Base-by-base conservation (phyloP, 2,329 filamentous ascomycete genomes). In the Claviceps sorghi region DNA sequence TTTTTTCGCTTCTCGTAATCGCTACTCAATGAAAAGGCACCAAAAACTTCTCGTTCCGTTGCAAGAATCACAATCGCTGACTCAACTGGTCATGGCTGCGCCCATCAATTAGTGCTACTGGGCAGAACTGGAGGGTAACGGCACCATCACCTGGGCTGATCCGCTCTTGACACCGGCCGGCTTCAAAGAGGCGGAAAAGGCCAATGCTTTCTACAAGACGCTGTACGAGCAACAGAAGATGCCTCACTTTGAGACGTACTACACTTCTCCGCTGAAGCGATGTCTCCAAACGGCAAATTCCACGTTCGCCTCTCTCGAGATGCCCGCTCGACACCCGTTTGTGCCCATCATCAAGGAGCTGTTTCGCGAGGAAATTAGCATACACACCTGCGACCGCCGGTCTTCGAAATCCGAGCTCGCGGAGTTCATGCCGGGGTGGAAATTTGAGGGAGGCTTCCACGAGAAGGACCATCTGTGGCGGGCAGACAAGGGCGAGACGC, bases 351-450 rank as follows among this genome's bases (percentile, higher is more conserved):
- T 86, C 55, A 86, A 84, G 64, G 83, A 86, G 59, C 62, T 75
- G 38, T 69, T 86, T 57, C 73, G 83, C 32, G 84, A 87, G 64
- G 76, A 77, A 2, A 78, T 86, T 52, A 80, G 76, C 51, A 77
- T 80, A 43, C 83, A 86, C 61, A 85, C 82, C 0, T 88, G 84
- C 62, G 80, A 87, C 64, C 73, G 77, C 32, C 72, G 83, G 10
- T 76, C 74, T 22, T 75, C 66, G 58, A 76, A 72, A 59, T 71
- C 73, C 0, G 72, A 73, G 53, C 80, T 86, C 55, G 65, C 67
- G 17, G 55, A 65, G 2, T 67, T 72, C 4, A 78, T 79, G 48
- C 80, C 79, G 0, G 61, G 57, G 1, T 82, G 75, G 60, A 59
- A 58, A 5, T 77, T 86, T 48, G 83, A 86, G 64, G 62, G 66